phyloP scores from a whole-genome alignment of 768 basidiomycete genomes.

The Amanita inopinata region DNA sequence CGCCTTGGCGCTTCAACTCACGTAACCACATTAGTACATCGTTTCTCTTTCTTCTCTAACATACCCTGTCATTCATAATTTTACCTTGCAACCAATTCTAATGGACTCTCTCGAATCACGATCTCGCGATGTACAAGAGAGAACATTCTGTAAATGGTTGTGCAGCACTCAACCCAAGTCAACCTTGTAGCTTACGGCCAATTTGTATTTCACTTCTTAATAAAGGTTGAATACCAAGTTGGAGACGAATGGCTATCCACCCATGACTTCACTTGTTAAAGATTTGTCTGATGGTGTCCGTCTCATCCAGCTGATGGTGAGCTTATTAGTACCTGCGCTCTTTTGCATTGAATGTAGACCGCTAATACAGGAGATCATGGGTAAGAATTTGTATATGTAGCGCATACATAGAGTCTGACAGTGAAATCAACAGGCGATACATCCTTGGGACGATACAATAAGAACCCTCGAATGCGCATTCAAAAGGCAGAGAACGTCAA shows the following conservation, averaged over 20 bases:
- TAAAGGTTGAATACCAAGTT: slow-evolving; percentile 92
- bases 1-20: slow-evolving; percentile 14
- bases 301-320: slow-evolving; percentile 89
- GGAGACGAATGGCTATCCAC: slow-evolving; percentile 72
- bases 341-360: neutral
- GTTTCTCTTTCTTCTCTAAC: slow-evolving; percentile 8
- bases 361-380: slow-evolving; percentile 85
- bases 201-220: slow-evolving; percentile 5
- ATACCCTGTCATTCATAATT: slow-evolving; percentile 3
- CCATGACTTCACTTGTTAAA: slow-evolving; percentile 81
- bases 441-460: slow-evolving; percentile 93
- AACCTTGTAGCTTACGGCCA: slow-evolving; percentile 4
- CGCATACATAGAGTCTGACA: slow-evolving; percentile 2
- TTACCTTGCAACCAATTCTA: slow-evolving; percentile 9
- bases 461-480: slow-evolving; percentile 79
- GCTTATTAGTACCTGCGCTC: slow-evolving; percentile 12
- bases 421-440: slow-evolving; percentile 50
- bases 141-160: slow-evolving; percentile 87
- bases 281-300: slow-evolving; percentile 95
- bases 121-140: slow-evolving; percentile 58
- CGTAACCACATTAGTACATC: neutral
- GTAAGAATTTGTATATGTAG: slow-evolving; percentile 27
- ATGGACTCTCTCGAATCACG: slow-evolving; percentile 56
- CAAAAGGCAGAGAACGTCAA: slow-evolving; percentile 99
- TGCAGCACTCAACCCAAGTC: neutral